Conservation (phyloP, 1,284 basidiomycete genomes). For the Coniophora puteana region DNA sequence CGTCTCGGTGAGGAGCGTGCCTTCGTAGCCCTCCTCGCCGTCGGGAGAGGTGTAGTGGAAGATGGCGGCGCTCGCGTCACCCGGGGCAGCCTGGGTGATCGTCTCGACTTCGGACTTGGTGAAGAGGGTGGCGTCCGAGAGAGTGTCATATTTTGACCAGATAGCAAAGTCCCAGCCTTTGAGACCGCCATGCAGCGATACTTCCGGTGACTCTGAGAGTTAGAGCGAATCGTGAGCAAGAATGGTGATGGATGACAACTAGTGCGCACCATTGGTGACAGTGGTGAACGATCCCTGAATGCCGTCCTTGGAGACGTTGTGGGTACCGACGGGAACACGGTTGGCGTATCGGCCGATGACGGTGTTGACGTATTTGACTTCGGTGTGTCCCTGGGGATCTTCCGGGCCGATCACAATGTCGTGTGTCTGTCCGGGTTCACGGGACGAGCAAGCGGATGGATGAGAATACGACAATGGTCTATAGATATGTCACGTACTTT, state of each 20-base stretch:
- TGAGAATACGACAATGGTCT: background rate
- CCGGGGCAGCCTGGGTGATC: slow-evolving; percentile 17
- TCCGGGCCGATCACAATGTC: slow-evolving; percentile 74
- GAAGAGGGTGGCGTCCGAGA: slow-evolving; percentile 50
- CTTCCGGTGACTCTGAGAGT: slow-evolving; percentile 47
- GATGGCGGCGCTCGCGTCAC: slow-evolving; percentile 35
- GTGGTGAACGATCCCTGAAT: slow-evolving; percentile 46
- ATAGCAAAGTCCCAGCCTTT: slow-evolving; percentile 55
- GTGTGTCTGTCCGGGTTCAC: slow-evolving; percentile 47
- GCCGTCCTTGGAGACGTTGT: slow-evolving; percentile 50
- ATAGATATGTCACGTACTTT: no score
- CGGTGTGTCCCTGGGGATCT: slow-evolving; percentile 51
- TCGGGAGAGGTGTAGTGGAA: slow-evolving; percentile 59
- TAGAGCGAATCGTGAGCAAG: background rate
- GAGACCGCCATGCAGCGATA: slow-evolving; percentile 70
- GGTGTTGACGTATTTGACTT: slow-evolving; percentile 67
- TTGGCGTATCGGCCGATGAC: slow-evolving; percentile 73
- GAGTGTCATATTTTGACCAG: slow-evolving; percentile 45
- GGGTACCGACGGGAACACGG: slow-evolving; percentile 57
- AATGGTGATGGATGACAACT: background rate
- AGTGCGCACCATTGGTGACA: slow-evolving; percentile 44
- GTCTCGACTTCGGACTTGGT: slow-evolving; percentile 45
- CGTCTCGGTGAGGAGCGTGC: slow-evolving; percentile 54
- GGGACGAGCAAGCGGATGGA: background rate
- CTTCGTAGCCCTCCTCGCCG: slow-evolving; percentile 68